Conservation (phyloP, 2,329 filamentous ascomycete species). For the Calonectria crousiana region DNA sequence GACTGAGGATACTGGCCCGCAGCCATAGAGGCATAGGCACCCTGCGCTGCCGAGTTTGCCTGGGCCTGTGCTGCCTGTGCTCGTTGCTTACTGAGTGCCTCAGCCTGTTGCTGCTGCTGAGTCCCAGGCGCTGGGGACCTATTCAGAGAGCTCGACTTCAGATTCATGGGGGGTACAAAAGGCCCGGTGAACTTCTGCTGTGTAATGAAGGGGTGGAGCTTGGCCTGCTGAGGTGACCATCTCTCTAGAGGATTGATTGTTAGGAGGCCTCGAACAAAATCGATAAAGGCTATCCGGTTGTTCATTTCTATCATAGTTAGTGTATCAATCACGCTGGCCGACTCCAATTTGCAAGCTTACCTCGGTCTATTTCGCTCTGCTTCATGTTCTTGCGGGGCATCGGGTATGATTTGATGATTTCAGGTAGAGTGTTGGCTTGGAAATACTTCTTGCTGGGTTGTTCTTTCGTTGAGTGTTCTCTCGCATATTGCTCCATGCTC, state of each 20-base stretch:
- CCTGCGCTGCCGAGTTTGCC: slow-evolving; percentile 75
- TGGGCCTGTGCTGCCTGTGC: slow-evolving; percentile 79
- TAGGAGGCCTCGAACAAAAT: slow-evolving; percentile 93
- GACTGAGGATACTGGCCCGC: slow-evolving; percentile 61
- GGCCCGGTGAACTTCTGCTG: slow-evolving; percentile 97
- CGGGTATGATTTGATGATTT: slow-evolving; percentile 97
- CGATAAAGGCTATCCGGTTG: slow-evolving; percentile 96
- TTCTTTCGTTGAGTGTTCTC: slow-evolving; percentile 96
- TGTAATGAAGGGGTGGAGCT: slow-evolving; percentile 97
- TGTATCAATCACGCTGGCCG: not conserved
- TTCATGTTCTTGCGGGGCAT: slow-evolving; percentile 99
- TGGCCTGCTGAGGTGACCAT: slow-evolving; percentile 98
- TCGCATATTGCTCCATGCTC: slow-evolving; percentile 97
- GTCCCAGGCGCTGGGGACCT: slow-evolving; percentile 92
- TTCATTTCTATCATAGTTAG: slow-evolving; percentile 83
- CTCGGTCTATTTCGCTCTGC: slow-evolving; percentile 93
- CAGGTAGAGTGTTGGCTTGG: slow-evolving; percentile 90
- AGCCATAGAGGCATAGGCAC: slow-evolving; percentile 69
- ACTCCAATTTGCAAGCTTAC: slow-evolving; percentile 60
- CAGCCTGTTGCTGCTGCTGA: slow-evolving; percentile 95
- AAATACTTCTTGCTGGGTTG: slow-evolving; percentile 99
- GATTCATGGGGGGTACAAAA: slow-evolving; percentile 96
- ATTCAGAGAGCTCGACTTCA: slow-evolving; percentile 87
- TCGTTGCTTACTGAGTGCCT: slow-evolving; percentile 92
- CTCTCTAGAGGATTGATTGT: slow-evolving; percentile 96